A percentile compares a stretch with the other conserved stretches of the same genome.
phyloP scores from a whole-genome alignment of 1,139 yeast species.

The Kodamaea ohmeri region DNA sequence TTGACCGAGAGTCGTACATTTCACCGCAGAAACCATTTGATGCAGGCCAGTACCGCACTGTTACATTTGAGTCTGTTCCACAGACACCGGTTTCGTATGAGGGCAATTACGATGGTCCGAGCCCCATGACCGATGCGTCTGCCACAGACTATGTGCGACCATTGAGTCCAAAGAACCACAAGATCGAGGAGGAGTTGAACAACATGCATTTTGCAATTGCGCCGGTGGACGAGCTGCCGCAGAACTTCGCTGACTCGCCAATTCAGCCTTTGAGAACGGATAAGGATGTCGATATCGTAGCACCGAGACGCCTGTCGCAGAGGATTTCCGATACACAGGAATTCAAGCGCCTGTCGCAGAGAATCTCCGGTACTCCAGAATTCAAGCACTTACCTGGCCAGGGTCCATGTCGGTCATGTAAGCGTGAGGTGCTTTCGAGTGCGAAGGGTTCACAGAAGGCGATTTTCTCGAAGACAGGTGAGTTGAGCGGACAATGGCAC shows the following conservation, averaged over 20 bases:
- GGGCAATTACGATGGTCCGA: background rate
- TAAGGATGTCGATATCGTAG: background rate
- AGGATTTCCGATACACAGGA: background rate
- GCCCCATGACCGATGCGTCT: conserved; percentile 10
- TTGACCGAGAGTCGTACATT: conserved; percentile 13
- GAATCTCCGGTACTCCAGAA: conserved; percentile 1
- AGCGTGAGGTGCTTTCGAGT: conserved; percentile 42
- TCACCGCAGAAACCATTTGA: conserved; percentile 4
- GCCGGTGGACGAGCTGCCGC: background rate
- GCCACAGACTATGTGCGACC: conserved; percentile 19
- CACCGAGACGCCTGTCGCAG: conserved; percentile 1
- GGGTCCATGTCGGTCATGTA: conserved; percentile 75
- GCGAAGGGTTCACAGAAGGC: conserved; percentile 43
- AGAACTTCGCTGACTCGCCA: conserved; percentile 8
- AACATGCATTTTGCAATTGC: conserved; percentile 24
- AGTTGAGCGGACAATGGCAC: conserved; percentile 94
- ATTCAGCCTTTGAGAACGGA: conserved; percentile 11
- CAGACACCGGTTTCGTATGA: conserved; percentile 3
- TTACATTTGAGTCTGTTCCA: conserved; percentile 5
- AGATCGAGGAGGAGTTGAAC: conserved; percentile 30
- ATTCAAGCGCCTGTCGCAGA: background rate
- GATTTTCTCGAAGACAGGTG: conserved; percentile 77
- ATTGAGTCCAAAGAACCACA: conserved; percentile 33
- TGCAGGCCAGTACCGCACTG: conserved; percentile 5
- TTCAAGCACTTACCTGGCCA: conserved; percentile 53